Evolutionary conservation across 352 stramenopile genomes (phyloP).

Genomic region (Phytopythium ostracodes): DNA sequence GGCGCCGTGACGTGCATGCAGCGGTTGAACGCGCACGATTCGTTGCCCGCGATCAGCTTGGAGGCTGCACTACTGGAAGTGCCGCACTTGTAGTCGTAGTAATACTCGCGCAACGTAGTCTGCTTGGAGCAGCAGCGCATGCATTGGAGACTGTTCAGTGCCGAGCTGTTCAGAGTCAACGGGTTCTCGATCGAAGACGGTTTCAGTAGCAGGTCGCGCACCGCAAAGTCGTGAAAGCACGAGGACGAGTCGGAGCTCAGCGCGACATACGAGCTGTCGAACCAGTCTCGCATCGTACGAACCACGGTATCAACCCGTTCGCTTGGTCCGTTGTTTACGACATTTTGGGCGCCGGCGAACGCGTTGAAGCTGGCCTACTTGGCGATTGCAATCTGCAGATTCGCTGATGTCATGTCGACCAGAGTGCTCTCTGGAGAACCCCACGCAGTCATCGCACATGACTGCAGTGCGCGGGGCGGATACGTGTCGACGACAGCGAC

Average conservation of each 20-base stretch:
- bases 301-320: not conserved
- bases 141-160: slow-evolving; percentile 11
- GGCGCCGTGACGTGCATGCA: slow-evolving; percentile 6
- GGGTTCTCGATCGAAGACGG: not conserved
- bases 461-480: slow-evolving; percentile 14
- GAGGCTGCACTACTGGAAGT: not conserved
- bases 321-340: not conserved
- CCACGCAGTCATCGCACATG: not conserved
- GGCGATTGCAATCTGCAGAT: not conserved
- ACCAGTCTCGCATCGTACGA: not conserved
- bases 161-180: not conserved
- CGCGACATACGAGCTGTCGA: not conserved
- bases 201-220: not conserved
- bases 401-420: not conserved
- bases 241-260: not conserved
- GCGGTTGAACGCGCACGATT: slow-evolving; percentile 15
- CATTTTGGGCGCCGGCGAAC: not conserved
- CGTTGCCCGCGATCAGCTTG: slow-evolving; percentile 4
- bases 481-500: slow-evolving; percentile 39
- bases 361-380: not conserved
- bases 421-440: not conserved
- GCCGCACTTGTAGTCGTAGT: slow-evolving; percentile 20
- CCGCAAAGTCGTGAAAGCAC: not conserved
- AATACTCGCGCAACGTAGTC: slow-evolving; percentile 14
- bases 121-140: slow-evolving; percentile 18